Evolutionary conservation across 768 basidiomycete genomes (phyloP), one percentile per base, ranked within the genome.

Genomic region (Termitomyces sp.): DNA sequence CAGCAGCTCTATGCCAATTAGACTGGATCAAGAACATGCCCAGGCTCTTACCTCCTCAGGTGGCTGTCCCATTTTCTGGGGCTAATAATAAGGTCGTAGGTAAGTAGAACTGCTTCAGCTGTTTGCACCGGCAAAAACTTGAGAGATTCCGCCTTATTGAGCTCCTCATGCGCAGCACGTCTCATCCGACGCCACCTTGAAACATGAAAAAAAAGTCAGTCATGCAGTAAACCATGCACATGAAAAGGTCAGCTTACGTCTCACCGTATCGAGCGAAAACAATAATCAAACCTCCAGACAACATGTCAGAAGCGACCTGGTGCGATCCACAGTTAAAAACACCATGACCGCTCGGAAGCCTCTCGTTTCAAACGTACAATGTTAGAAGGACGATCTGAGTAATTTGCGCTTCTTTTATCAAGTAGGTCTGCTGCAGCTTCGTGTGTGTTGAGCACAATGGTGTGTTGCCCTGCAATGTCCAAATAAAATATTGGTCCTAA

Each of bases 111-210:
- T 34, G 73, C 68, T 61, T 74, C 73, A 24, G 54, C 61, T 22
- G 61, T 52, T 53, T 74, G 73, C 27, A 67, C 37, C 12, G 63
- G 60, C 12, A 68, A 42, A 56, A 65, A 74, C 31, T 61, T 54
- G 27, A 54, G 59, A 4, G 64, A 63, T 4, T 59, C 56, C 16
- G 64, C 57, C 44, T 64, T 65, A 51, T 66, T 67, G 31, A 74
- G 68, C 6, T 70, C 69, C 43, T 73, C 72, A 56, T 74, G 69
- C 3, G 67, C 67, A 1, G 71, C 68, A 18, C 71, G 43, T 44
- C 43, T 44, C 43, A 44, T 44, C 24, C 43, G 43, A 44, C 43
- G 43, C 43, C 43, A 44, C 1, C 43, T 44, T 22, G 20, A 16
- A 43, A 24, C 12, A 14, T 26, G 2, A 26, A 44, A 31, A 6